These are phyloP conservation scores for Backusella mclennaniae DNA, from an alignment of 192 early-diverging fungal species.

Conservation along the genomic window DNA sequence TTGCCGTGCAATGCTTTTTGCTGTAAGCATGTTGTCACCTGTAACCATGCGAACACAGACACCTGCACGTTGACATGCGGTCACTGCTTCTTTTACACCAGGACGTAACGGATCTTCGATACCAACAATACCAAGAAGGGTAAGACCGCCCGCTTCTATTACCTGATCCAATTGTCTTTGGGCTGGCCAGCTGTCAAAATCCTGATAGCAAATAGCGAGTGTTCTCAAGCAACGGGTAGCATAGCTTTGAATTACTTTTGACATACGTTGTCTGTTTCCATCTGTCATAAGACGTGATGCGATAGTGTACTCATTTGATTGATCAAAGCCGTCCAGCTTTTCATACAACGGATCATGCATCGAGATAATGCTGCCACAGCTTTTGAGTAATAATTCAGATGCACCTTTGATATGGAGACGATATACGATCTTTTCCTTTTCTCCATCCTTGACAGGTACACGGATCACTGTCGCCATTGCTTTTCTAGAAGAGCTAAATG, in stretches of 20 bases:
- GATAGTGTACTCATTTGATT: slow-evolving; percentile 17
- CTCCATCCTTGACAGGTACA: slow-evolving; percentile 40
- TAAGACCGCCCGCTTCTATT: slow-evolving; percentile 52
- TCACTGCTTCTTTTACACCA: slow-evolving; percentile 90
- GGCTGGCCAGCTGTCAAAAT: slow-evolving; percentile 63
- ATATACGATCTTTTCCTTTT: slow-evolving; percentile 34
- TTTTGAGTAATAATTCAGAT: slow-evolving; percentile 75
- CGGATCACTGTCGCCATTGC: slow-evolving; percentile 85
- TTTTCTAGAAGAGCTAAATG: slow-evolving; percentile 92
- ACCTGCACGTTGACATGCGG: slow-evolving; percentile 85
- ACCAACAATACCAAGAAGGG: slow-evolving; percentile 86
- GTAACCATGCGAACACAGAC: slow-evolving; percentile 99
- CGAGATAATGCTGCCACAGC: slow-evolving; percentile 55
- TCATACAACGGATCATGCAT: slow-evolving; percentile 32
- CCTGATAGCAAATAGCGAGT: slow-evolving; percentile 80
- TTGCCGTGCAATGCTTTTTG: slow-evolving; percentile 88
- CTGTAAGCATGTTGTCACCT: slow-evolving; percentile 94
- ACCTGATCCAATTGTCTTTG: slow-evolving; percentile 41
- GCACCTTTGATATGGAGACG: slow-evolving; percentile 95
- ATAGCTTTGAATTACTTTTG: slow-evolving; percentile 62
- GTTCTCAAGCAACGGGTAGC: slow-evolving; percentile 86
- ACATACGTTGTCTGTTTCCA: slow-evolving; percentile 33
- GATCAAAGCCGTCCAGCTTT: slow-evolving; percentile 21
- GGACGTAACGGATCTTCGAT: slow-evolving; percentile 96
- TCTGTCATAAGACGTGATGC: slow-evolving; percentile 33